Evolutionary conservation across 1,284 basidiomycete species (phyloP).

Genomic region (Boletus semigastroideus): DNA sequence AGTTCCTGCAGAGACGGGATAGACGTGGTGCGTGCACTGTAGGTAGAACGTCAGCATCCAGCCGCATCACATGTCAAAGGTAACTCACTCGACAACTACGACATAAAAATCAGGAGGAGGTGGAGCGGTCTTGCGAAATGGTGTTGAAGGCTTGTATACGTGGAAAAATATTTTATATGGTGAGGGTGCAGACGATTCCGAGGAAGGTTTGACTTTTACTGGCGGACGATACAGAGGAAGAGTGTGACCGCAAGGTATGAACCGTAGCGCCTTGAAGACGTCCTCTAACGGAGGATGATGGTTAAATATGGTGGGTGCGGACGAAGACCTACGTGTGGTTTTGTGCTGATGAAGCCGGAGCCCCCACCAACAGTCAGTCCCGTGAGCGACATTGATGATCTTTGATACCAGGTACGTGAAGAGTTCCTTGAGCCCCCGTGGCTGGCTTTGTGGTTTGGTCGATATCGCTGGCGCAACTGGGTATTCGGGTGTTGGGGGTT

Average conservation of each 20-base stretch:
- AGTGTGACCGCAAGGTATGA: slow-evolving; percentile 69
- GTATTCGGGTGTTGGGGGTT: slow-evolving; percentile 60
- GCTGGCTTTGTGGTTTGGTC: slow-evolving; percentile 22
- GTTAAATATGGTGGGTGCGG: not conserved
- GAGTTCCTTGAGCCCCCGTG: slow-evolving; percentile 34
- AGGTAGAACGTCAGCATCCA: not conserved
- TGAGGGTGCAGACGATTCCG: slow-evolving; percentile 35
- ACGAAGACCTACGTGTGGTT: slow-evolving; percentile 18
- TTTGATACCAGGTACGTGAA: slow-evolving; percentile 36
- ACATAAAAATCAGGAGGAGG: slow-evolving; percentile 86
- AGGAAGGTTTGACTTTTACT: slow-evolving; percentile 3
- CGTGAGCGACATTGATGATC: slow-evolving; percentile 22
- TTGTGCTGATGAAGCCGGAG: slow-evolving; percentile 41
- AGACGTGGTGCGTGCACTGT: slow-evolving; percentile 68
- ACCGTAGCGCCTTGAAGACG: slow-evolving; percentile 71
- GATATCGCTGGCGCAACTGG: slow-evolving; percentile 45
- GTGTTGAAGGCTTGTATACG: slow-evolving; percentile 87
- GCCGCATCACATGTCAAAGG: not conserved
- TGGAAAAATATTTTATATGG: slow-evolving; percentile 89
- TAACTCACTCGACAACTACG: slow-evolving; percentile 78
- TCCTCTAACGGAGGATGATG: slow-evolving; percentile 43
- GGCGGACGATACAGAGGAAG: slow-evolving; percentile 36
- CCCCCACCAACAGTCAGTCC: slow-evolving; percentile 58
- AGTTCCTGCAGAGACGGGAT: slow-evolving; percentile 75
- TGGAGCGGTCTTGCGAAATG: slow-evolving; percentile 79